Percentiles rank a stretch among this genome's conserved stretches.
Evolutionary conservation across 2,329 filamentous ascomycete species (phyloP).

Genomic region (Phialocephala sp.): DNA sequence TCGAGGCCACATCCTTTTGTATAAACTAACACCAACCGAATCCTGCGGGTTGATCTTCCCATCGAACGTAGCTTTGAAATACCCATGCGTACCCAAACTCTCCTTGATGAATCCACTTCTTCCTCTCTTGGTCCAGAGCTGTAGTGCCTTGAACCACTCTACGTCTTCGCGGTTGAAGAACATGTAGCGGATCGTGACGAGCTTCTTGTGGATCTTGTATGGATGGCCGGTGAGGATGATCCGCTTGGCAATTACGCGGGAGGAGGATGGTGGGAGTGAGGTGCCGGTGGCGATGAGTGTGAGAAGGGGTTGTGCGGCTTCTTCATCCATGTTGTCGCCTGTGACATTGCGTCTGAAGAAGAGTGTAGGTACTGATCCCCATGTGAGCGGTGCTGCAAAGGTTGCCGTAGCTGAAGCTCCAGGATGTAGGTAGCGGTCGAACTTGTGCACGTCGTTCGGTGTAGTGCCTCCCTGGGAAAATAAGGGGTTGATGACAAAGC

Average conservation of each 20-base stretch:
- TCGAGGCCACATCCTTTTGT: conserved; percentile 85
- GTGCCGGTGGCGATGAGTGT: conserved; percentile 87
- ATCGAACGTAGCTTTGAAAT: conserved; percentile 99
- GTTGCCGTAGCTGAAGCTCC: conserved; percentile 88
- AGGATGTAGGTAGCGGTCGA: conserved; percentile 88
- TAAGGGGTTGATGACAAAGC: conserved; percentile 86
- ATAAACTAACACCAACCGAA: conserved; percentile 86
- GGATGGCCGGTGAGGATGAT: conserved; percentile 94
- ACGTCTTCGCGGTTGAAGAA: conserved; percentile 98
- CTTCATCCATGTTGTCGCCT: conserved; percentile 50
- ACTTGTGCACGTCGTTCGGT: conserved; percentile 97
- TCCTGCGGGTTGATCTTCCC: conserved; percentile 95
- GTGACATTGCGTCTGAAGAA: conserved; percentile 74
- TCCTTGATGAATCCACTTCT: conserved; percentile 93
- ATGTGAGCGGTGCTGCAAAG: conserved; percentile 88
- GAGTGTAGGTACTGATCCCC: conserved; percentile 88
- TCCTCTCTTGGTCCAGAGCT: conserved; percentile 90
- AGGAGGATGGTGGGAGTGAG: conserved; percentile 75
- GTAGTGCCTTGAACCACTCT: conserved; percentile 95
- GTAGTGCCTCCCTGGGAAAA: conserved; percentile 91
- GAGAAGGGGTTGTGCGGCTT: conserved; percentile 57
- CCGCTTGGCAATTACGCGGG: conserved; percentile 88
- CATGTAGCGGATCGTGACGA: conserved; percentile 99
- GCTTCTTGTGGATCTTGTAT: conserved; percentile 97
- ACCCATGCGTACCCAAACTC: conserved; percentile 93